Evolutionary conservation across 176 grass and related monocot genomes (phyloP).

Genomic region (Zizania latifolia): DNA sequence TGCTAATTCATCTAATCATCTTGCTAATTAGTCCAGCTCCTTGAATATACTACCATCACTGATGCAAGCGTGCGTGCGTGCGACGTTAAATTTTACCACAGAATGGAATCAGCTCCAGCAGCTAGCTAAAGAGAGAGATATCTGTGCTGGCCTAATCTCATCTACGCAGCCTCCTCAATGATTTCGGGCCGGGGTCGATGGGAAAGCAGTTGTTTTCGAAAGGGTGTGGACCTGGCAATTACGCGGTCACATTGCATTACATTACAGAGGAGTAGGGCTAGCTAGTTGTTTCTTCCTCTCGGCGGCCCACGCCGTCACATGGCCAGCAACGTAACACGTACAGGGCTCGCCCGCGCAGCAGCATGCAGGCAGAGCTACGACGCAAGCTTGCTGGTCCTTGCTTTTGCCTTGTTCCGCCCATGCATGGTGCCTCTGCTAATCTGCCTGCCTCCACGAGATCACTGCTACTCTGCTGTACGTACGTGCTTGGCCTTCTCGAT

Average conservation of each 20-base stretch:
- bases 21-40: too few relatives aligned
- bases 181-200: constrained; percentile 4
- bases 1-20: too few relatives aligned
- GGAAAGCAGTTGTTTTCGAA: constrained; percentile 23
- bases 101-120: too few relatives aligned
- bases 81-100: background rate
- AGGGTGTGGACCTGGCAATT: constrained; percentile 23
- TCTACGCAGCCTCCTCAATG: constrained; percentile 4
- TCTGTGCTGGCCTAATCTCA: background rate
- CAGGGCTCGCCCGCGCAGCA: too few relatives aligned
- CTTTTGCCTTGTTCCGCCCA: constrained; percentile 23
- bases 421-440: background rate
- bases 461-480: background rate
- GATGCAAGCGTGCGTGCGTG: background rate
- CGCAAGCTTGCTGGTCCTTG: constrained; percentile 22
- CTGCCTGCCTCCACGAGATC: background rate
- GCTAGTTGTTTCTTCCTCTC: background rate
- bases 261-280: constrained; percentile 11
- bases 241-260: too few relatives aligned
- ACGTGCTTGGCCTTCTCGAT: background rate
- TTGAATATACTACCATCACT: background rate
- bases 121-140: too few relatives aligned
- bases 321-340: constrained; percentile 38
- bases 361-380: background rate
- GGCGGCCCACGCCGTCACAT: constrained; percentile 42